Percentiles rank a stretch among this genome's conserved stretches.
Conservation (phyloP, 345 rosid genomes). For the Melaleuca alternifolia region DNA sequence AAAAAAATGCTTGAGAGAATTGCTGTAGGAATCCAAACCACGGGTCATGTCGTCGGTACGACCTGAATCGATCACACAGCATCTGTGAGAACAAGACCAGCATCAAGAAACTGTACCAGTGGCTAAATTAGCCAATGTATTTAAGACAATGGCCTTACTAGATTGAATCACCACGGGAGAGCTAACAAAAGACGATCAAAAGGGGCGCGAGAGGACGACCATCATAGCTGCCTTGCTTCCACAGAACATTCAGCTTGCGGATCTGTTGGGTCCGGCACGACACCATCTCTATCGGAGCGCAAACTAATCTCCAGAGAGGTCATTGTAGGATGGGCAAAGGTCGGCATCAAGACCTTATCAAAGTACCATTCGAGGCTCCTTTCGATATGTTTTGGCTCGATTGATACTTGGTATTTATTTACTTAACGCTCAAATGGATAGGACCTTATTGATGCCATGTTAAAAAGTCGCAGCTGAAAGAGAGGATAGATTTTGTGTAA, state of each 20-base stretch:
- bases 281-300: background rate
- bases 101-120: background rate
- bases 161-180: background rate
- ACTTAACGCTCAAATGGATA: background rate
- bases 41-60: background rate
- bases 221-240: background rate
- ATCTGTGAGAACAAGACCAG: background rate
- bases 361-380: background rate
- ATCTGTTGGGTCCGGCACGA: background rate
- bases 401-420: background rate
- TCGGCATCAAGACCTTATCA: background rate
- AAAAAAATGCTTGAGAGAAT: background rate
- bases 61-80: background rate
- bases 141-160: background rate
- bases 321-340: background rate
- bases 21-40: background rate
- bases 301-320: background rate
- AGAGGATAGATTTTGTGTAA: background rate
- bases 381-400: background rate
- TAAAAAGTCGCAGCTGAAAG: background rate
- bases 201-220: background rate
- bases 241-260: background rate
- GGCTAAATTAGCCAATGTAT: background rate
- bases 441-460: background rate
- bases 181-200: background rate